phyloP scores from a whole-genome alignment of 768 basidiomycete species.

The Phaeotremella skinneri region DNA sequence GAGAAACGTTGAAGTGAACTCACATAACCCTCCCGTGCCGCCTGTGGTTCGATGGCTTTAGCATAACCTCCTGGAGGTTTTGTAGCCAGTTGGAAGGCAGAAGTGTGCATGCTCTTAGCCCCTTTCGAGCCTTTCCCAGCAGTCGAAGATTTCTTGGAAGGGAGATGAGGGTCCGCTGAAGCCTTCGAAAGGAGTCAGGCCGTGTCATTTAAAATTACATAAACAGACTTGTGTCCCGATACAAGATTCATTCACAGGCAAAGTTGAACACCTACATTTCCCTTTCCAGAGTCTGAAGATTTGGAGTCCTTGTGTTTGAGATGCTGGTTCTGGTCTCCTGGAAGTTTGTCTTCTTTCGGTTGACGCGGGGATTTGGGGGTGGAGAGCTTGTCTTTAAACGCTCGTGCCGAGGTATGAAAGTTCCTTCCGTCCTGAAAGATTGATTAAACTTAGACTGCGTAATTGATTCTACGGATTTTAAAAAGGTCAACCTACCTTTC shows the following conservation, averaged over 20 bases:
- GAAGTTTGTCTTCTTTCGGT: constrained; percentile 27
- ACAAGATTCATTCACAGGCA: too few relatives aligned
- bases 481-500: constrained; percentile 10
- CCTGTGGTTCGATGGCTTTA: constrained; percentile 22
- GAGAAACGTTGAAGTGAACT: constrained; percentile 14
- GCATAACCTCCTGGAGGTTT: constrained; percentile 28
- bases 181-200: constrained; percentile 23
- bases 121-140: constrained; percentile 3
- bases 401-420: constrained; percentile 34
- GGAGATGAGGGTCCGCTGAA: constrained; percentile 35
- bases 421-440: constrained; percentile 18
- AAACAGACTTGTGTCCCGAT: too few relatives aligned
- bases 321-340: constrained; percentile 46
- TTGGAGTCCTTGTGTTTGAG: constrained; percentile 39
- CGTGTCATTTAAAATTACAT: too few relatives aligned
- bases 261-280: constrained; percentile 36
- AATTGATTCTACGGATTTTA: not conserved
- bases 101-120: constrained; percentile 19
- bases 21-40: constrained; percentile 35
- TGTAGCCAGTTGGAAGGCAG: constrained; percentile 9
- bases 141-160: constrained; percentile 27
- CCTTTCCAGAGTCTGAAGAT: constrained; percentile 30
- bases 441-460: constrained; percentile 1
- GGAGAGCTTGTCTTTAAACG: constrained; percentile 2
- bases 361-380: constrained; percentile 18